phyloP scores from a whole-genome alignment of 2,329 filamentous ascomycete genomes.

The Cladosporium oxysporum region DNA sequence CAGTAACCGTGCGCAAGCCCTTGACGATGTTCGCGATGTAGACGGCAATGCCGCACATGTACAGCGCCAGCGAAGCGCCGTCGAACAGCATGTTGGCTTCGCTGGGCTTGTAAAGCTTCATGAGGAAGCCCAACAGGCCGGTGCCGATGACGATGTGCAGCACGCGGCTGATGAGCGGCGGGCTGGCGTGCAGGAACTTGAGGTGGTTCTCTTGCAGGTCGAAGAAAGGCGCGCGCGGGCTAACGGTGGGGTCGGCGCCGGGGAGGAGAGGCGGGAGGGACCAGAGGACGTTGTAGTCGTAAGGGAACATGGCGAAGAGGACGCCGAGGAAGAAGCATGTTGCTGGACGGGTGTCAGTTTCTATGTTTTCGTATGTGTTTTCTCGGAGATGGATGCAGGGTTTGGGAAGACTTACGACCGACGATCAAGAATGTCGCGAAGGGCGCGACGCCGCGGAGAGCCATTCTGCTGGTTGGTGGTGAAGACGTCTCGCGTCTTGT shows the following conservation, averaged over 20 bases:
- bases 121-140: slow-evolving; percentile 83
- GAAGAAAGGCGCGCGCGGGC: slow-evolving; percentile 65
- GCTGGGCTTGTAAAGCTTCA: slow-evolving; percentile 90
- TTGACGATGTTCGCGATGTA: slow-evolving; percentile 97
- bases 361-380: not conserved
- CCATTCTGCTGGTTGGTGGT: slow-evolving; percentile 25
- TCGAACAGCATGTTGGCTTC: slow-evolving; percentile 97
- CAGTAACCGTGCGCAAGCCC: slow-evolving; percentile 80
- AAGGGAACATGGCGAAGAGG: slow-evolving; percentile 93
- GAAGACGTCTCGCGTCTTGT: slow-evolving; percentile 4
- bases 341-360: slow-evolving; percentile 38
- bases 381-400: not conserved
- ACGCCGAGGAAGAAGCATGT: slow-evolving; percentile 98
- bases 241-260: slow-evolving; percentile 44
- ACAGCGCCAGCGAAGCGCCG: slow-evolving; percentile 69
- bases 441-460: slow-evolving; percentile 42
- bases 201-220: slow-evolving; percentile 87
- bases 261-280: slow-evolving; percentile 53
- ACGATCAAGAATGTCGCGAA: slow-evolving; percentile 98
- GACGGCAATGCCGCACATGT: slow-evolving; percentile 84
- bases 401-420: slow-evolving; percentile 68
- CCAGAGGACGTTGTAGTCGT: slow-evolving; percentile 90
- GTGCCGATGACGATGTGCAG: slow-evolving; percentile 90
- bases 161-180: slow-evolving; percentile 87
- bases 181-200: slow-evolving; percentile 85